Conservation (phyloP, 2,329 filamentous ascomycete species). For the Dothideomycetes sp. region DNA sequence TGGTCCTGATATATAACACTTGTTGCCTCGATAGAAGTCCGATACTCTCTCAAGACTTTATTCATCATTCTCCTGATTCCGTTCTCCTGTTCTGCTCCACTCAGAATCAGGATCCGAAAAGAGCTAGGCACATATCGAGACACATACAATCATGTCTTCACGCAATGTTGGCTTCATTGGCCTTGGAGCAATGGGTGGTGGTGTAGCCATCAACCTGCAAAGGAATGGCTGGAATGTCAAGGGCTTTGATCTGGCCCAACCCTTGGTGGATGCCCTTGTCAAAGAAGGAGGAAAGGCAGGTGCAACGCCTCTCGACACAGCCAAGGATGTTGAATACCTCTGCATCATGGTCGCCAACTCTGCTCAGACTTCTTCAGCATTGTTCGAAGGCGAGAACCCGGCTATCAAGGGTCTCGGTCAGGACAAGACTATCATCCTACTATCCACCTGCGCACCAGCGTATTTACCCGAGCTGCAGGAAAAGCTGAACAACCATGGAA, state of each 20-base stretch:
- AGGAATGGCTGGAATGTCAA: slow-evolving; percentile 57
- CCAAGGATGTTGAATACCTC: slow-evolving; percentile 50
- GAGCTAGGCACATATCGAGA: slow-evolving; percentile 2
- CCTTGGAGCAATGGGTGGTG: slow-evolving; percentile 73
- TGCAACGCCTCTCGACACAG: slow-evolving; percentile 52
- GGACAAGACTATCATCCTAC: slow-evolving; percentile 55
- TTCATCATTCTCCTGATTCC: no score
- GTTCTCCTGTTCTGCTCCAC: no score
- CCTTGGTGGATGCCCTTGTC: slow-evolving; percentile 57
- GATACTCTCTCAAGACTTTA: no score
- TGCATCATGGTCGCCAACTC: slow-evolving; percentile 71
- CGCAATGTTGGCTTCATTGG: slow-evolving; percentile 58
- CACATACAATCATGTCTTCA: slow-evolving; percentile 5
- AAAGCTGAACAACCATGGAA: slow-evolving; percentile 45
- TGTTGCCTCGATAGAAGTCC: no score
- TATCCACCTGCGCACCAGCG: slow-evolving; percentile 60
- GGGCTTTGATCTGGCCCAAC: slow-evolving; percentile 62
- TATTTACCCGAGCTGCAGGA: slow-evolving; percentile 54
- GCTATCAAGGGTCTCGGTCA: slow-evolving; percentile 46
- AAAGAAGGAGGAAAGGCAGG: slow-evolving; percentile 53
- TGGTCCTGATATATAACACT: no score
- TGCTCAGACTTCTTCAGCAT: slow-evolving; percentile 55
- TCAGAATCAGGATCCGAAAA: no score
- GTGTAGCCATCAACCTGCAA: slow-evolving; percentile 68
- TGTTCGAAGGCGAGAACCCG: slow-evolving; percentile 51